phyloP scores from a whole-genome alignment of 2,329 filamentous ascomycete species.

The Leptographium flavum region DNA sequence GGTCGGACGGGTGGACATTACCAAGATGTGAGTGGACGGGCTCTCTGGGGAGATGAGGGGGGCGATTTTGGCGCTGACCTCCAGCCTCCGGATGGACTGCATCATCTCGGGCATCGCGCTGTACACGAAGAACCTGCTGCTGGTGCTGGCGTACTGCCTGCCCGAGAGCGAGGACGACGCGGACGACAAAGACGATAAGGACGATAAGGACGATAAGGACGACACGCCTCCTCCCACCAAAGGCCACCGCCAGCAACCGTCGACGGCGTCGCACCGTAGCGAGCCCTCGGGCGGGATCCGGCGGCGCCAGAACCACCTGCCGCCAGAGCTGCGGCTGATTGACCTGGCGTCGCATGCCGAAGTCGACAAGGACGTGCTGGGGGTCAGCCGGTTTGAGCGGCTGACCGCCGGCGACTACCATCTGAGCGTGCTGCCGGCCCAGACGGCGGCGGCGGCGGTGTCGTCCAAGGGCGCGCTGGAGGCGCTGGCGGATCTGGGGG shows the following conservation, averaged over 20 bases:
- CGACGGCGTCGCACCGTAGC: conserved; percentile 34
- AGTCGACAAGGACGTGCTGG: conserved; percentile 74
- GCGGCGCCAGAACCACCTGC: conserved; percentile 63
- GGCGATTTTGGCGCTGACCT: background rate
- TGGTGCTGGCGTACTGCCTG: conserved; percentile 82
- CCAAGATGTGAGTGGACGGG: conserved; percentile 60
- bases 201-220: background rate
- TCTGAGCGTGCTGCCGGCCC: conserved; percentile 67
- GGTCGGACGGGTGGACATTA: conserved; percentile 73
- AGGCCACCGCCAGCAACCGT: conserved; percentile 27
- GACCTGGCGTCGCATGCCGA: conserved; percentile 78
- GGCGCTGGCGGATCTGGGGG: conserved; percentile 54
- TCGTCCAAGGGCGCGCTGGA: conserved; percentile 63
- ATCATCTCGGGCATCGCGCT: conserved; percentile 94
- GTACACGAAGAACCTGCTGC: conserved; percentile 81
- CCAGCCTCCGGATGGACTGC: conserved; percentile 83
- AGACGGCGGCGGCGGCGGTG: conserved; percentile 44
- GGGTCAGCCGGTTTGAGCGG: conserved; percentile 73
- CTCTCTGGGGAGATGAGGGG: background rate
- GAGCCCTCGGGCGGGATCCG: conserved; percentile 52
- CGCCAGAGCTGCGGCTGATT: conserved; percentile 82
- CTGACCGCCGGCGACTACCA: conserved; percentile 87
- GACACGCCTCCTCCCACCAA: conserved; percentile 8
- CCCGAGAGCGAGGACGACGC: conserved; percentile 54
- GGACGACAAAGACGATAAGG: conserved; percentile 18